phyloP scores from a whole-genome alignment of 768 basidiomycete genomes.

The Amanita pallidorosea region DNA sequence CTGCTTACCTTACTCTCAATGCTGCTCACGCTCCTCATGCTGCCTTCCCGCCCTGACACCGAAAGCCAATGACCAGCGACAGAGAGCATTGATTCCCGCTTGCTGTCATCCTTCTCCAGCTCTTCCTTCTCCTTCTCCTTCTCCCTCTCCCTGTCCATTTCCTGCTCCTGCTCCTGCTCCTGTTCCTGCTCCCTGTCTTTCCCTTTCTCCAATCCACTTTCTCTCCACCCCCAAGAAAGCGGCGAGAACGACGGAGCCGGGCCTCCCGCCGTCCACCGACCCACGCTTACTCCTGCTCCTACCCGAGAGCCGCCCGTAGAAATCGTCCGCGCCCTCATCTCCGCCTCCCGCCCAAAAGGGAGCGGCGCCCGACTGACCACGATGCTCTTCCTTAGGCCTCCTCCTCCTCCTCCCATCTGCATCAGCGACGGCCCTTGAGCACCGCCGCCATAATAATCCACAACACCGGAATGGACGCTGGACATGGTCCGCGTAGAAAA shows the following conservation, averaged over 20 bases:
- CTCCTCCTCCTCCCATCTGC: no score
- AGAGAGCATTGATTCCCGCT: background rate
- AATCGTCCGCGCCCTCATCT: constrained; percentile 1
- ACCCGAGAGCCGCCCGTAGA: background rate
- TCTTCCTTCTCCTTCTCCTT: background rate
- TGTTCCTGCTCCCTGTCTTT: background rate
- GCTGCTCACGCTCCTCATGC: background rate
- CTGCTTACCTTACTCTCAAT: background rate
- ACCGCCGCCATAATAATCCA: background rate
- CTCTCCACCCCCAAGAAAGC: background rate
- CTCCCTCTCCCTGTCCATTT: background rate
- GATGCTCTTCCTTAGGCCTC: background rate
- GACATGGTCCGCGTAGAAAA: background rate
- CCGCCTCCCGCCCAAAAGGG: constrained; percentile 3
- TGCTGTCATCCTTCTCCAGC: background rate
- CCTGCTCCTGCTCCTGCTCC: background rate
- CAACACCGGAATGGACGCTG: background rate
- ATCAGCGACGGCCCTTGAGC: background rate
- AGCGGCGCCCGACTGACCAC: background rate
- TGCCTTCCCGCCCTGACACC: background rate
- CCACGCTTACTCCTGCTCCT: background rate
- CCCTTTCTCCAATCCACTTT: background rate
- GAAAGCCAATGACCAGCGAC: background rate
- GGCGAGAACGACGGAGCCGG: background rate
- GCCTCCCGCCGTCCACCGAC: background rate